Percentiles rank a stretch among this genome's conserved stretches.
Conservation (phyloP, 768 basidiomycete genomes). For the Dentipellis fragilis region DNA sequence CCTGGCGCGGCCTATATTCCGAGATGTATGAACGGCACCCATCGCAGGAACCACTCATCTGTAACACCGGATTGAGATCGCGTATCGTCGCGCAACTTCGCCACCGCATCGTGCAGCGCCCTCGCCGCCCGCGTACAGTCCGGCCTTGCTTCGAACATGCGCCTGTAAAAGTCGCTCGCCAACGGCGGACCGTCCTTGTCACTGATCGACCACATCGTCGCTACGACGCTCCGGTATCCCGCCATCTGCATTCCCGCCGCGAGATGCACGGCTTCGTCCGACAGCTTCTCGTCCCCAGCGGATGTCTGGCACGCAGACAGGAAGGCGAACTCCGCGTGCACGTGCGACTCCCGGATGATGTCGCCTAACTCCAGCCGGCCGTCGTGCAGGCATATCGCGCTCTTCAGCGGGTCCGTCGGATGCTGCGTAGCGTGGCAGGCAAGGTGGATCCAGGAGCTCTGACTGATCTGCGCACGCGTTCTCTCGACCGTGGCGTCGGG, state of each 20-base stretch:
- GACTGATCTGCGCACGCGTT: conserved; percentile 5
- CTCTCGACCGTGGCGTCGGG: neutral
- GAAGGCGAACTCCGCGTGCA: conserved; percentile 26
- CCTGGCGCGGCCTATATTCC: too few relatives aligned
- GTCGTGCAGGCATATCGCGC: conserved; percentile 20
- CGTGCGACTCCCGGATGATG: conserved; percentile 12
- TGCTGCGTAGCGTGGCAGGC: conserved; percentile 20
- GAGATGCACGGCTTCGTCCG: conserved; percentile 31
- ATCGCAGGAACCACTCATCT: neutral
- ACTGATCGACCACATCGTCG: conserved; percentile 33
- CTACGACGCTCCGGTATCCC: conserved; percentile 25
- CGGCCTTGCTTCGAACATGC: neutral
- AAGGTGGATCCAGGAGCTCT: conserved; percentile 18
- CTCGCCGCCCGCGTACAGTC: neutral
- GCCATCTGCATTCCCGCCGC: conserved; percentile 30
- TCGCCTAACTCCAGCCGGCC: conserved; percentile 13
- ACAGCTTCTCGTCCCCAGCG: conserved; percentile 22
- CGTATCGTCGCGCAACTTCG: neutral
- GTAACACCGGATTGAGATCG: too few relatives aligned
- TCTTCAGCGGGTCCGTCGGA: conserved; percentile 16
- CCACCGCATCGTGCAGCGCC: neutral
- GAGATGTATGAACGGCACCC: neutral
- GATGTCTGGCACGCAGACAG: conserved; percentile 40
- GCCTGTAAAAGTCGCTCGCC: conserved; percentile 23
- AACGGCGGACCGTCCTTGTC: conserved; percentile 27